Base-by-base conservation (phyloP, 2,329 filamentous ascomycete species). In the Aspergillus glaucus region DNA sequence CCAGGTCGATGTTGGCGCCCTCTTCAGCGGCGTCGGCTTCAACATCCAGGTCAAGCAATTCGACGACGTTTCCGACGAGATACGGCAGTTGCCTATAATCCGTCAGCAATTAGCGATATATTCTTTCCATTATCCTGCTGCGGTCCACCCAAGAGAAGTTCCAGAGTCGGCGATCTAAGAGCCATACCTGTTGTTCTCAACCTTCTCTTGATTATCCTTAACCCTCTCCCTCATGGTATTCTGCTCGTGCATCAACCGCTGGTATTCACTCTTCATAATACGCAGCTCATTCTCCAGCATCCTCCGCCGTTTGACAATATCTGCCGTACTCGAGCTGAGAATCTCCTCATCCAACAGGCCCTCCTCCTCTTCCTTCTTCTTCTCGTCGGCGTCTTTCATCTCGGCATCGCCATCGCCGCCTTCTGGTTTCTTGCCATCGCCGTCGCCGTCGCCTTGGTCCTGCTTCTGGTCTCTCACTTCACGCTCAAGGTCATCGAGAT, bases 171-270 rank as follows among this genome's bases (percentile, higher is more conserved):
- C 3, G 34, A 36, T 36, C 14, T 9, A 36, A 34, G 28, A 40
- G 48, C 21, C 60, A 46, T 76, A 95, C 91, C 90, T 83, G 78
- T 98, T 98, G 75, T 98, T 97, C 59, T 94, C 91, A 64, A 98
- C 98, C 82, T 98, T 98, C 61, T 98, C 94, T 64, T 88, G 76
- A 66, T 98, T 98, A 69, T 98, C 93, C 79, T 96, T 97, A 72
- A 98, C 97, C 79, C 96, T 97, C 72, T 97, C 92, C 50, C 85
- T 84, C 93, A 98, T 98, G 44, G 88, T 85, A 44, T 86, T 84
- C 76, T 95, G 95, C 75, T 98, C 93, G 64, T 98, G 93, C 62
- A 86, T 87, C 74, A 98, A 79, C 61, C 93, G 86, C 68, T 95
- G 91, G 62, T 84, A 90, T 73, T 98, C 93, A 78, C 90, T 95